Conservation (phyloP, 2,329 filamentous ascomycete species). For the Magnaporthiopsis rhizophila region DNA sequence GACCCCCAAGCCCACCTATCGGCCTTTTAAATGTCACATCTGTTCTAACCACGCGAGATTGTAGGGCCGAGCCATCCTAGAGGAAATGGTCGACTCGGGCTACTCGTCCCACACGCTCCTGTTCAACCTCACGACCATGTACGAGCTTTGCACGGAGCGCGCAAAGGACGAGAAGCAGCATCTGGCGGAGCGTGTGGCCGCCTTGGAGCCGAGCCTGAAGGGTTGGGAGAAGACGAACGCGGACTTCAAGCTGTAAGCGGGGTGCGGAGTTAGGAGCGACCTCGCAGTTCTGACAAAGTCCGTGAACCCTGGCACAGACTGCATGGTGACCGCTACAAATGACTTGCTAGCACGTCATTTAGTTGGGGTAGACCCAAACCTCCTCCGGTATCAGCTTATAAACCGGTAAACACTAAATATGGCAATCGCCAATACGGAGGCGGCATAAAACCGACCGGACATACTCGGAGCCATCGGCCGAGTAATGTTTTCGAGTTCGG, state of each 20-base stretch:
- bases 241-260: constrained; percentile 64
- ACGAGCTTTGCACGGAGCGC: constrained; percentile 81
- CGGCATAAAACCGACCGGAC: too few species aligned
- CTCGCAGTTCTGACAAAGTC: too few species aligned
- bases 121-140: constrained; percentile 86
- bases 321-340: too few species aligned
- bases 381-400: too few species aligned
- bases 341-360: too few species aligned
- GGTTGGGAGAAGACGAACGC: constrained; percentile 65
- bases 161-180: constrained; percentile 60
- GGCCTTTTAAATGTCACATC: not conserved
- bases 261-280: not conserved
- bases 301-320: too few species aligned
- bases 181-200: constrained; percentile 63
- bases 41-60: constrained; percentile 16
- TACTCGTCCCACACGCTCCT: constrained; percentile 70
- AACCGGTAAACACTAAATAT: too few species aligned
- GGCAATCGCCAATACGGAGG: too few species aligned
- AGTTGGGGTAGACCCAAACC: too few species aligned
- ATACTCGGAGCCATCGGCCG: too few species aligned
- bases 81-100: constrained; percentile 53
- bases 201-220: constrained; percentile 41
- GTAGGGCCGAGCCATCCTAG: constrained; percentile 59
- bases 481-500: too few species aligned
- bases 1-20: not conserved